Conservation (phyloP, 177 flowering plant species). For the Vitis hybrid region DNA sequence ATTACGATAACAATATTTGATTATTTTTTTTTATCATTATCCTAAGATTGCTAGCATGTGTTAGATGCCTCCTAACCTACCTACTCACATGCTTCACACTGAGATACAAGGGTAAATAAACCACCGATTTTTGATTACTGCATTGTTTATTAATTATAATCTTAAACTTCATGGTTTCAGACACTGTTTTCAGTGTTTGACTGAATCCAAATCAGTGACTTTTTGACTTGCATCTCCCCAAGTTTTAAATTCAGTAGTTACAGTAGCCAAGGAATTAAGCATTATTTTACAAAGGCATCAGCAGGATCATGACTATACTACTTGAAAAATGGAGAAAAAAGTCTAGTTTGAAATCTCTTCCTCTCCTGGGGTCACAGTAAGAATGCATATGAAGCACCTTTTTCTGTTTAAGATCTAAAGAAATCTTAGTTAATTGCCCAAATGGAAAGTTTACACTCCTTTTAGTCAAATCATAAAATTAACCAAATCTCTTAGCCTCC, state of each 20-base stretch:
- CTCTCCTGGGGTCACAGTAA: neutral
- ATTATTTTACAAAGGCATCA: too few species aligned
- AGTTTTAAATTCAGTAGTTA: too few species aligned
- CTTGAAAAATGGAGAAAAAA: too few species aligned
- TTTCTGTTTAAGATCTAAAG: neutral
- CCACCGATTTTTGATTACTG: neutral
- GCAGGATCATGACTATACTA: too few species aligned
- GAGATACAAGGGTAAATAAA: too few species aligned
- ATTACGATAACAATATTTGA: neutral
- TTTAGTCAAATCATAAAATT: neutral
- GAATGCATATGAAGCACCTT: neutral
- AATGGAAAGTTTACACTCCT: neutral
- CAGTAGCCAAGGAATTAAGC: too few species aligned
- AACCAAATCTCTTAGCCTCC: neutral
- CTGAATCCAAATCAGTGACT: neutral
- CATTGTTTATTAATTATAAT: neutral
- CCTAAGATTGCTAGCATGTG: slow-evolving; percentile 36
- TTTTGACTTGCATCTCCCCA: neutral
- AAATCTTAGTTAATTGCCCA: neutral
- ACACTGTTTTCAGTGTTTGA: neutral
- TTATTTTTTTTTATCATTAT: slow-evolving; percentile 4
- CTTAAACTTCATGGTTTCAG: neutral
- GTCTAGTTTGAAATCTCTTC: too few species aligned
- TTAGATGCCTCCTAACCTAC: slow-evolving; percentile 41
- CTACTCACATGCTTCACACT: slow-evolving; percentile 45